These are phyloP conservation scores for Acrasis kona DNA, from an alignment of 78 protist species.

Conservation along the genomic window DNA sequence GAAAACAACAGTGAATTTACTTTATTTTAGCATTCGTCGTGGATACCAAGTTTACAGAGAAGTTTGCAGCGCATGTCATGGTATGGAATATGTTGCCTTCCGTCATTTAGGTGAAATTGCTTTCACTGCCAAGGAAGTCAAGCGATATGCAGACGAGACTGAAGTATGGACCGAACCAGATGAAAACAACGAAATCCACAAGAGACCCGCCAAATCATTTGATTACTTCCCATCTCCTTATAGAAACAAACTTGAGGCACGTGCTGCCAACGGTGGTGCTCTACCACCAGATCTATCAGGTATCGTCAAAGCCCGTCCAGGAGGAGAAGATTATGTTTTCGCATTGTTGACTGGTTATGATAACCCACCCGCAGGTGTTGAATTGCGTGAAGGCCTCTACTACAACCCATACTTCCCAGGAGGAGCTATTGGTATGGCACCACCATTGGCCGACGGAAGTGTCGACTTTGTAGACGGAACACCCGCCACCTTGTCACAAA, in stretches of 20 bases:
- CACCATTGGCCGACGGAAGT: conserved; percentile 38
- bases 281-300: conserved; percentile 79
- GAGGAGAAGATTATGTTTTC: conserved; percentile 73
- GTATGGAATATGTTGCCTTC: conserved; percentile 45
- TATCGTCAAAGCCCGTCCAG: conserved; percentile 63
- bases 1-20: neutral
- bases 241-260: conserved; percentile 75
- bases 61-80: conserved; percentile 85
- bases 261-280: conserved; percentile 74
- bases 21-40: conserved; percentile 54
- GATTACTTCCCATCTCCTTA: conserved; percentile 76
- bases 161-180: conserved; percentile 49
- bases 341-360: conserved; percentile 72
- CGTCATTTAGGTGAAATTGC: conserved; percentile 59
- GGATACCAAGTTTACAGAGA: conserved; percentile 78
- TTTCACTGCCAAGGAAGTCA: conserved; percentile 62
- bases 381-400: conserved; percentile 59
- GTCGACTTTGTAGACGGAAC: conserved; percentile 85
- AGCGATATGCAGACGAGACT: conserved; percentile 28
- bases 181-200: conserved; percentile 49
- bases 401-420: conserved; percentile 88
- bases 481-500: conserved; percentile 72
- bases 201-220: conserved; percentile 78
- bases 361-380: conserved; percentile 67
- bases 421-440: conserved; percentile 71